Evolutionary conservation across 2,329 filamentous ascomycete genomes (phyloP).

Genomic region (Botrytis hyacinthi): DNA sequence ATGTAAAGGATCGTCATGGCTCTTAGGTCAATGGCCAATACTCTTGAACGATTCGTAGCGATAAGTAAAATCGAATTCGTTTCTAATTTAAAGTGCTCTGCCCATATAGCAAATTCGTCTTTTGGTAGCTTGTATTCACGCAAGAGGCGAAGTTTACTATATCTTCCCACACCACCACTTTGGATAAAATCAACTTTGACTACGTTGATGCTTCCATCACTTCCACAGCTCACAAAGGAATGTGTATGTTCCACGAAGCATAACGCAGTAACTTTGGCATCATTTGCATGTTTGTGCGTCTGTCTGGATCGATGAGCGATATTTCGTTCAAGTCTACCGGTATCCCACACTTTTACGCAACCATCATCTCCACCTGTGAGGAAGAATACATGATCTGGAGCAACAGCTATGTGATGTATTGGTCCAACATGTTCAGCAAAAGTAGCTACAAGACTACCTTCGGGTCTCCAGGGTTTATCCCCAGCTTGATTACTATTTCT

Average conservation of each 20-base stretch:
- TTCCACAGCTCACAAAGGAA: slow-evolving; percentile 86
- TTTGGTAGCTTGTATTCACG: slow-evolving; percentile 75
- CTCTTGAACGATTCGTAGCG: slow-evolving; percentile 79
- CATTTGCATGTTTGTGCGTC: slow-evolving; percentile 72
- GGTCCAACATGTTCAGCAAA: slow-evolving; percentile 84
- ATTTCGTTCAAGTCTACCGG: slow-evolving; percentile 83
- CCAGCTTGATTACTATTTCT: slow-evolving; percentile 33
- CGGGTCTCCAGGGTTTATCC: slow-evolving; percentile 74
- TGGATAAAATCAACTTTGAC: slow-evolving; percentile 66
- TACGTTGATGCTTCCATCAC: slow-evolving; percentile 85
- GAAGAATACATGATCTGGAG: slow-evolving; percentile 93
- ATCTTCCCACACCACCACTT: slow-evolving; percentile 61
- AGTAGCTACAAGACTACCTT: slow-evolving; percentile 79
- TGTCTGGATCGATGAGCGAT: slow-evolving; percentile 83
- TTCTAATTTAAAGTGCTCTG: slow-evolving; percentile 86
- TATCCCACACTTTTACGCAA: slow-evolving; percentile 90
- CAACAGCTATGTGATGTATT: slow-evolving; percentile 76
- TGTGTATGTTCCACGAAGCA: slow-evolving; percentile 94
- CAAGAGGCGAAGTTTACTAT: slow-evolving; percentile 73
- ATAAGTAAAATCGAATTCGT: slow-evolving; percentile 78
- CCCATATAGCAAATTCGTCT: slow-evolving; percentile 81
- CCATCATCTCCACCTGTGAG: slow-evolving; percentile 91
- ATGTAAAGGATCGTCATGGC: slow-evolving; percentile 80
- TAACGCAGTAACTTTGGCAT: slow-evolving; percentile 72
- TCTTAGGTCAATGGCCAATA: slow-evolving; percentile 82